Evolutionary conservation across 768 basidiomycete species (phyloP), one percentile per base, ranked within the genome.

Genomic region (Mycena capillaripes): DNA sequence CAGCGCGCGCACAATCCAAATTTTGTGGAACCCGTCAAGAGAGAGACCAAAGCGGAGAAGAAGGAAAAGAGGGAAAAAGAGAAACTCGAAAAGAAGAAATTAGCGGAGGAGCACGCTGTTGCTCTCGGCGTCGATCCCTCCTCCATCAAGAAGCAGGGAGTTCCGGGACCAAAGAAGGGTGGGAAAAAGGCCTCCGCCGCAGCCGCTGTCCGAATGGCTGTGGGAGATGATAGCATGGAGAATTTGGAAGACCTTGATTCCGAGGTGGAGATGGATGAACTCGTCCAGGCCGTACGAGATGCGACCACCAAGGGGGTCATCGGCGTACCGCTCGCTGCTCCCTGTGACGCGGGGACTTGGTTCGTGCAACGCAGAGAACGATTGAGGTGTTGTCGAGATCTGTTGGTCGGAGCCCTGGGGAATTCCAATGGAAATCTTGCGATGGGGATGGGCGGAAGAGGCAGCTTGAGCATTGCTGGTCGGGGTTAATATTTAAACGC

Each of bases 1-100:
- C 93, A 96, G 77, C 91, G 94, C 38, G 92, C 89, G 29, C 88
- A 95, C 78, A 95, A 96, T 72, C 95, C 95, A 17, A 95, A 95
- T 71, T 96, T 91, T 80, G 92, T 96, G 5, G 95, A 95, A 78
- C 95, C 95, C 0, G 93, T 95, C 29, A 96, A 95, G 84, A 87
- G 90, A 60, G 94, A 95, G 82, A 93, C 91, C 29, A 96, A 96
- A 77, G 93, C 92, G 10, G 95, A 96, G 84, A 92, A 93, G 83
- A 95, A 95, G 82, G 94, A 94, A 80, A 92, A 94, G 79, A 89
- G 91, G 69, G 93, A 95, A 72, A 86, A 88, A 60, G 95, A 96
- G 82, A 94, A 92, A 79, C 86, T 91, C 25, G 95, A 95, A 83
- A 95, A 95, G 89, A 95, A 94, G 82, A 86, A 90, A 61, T 84